Conservation (phyloP, 352 stramenopile genomes). For the Pythium monospermum region DNA sequence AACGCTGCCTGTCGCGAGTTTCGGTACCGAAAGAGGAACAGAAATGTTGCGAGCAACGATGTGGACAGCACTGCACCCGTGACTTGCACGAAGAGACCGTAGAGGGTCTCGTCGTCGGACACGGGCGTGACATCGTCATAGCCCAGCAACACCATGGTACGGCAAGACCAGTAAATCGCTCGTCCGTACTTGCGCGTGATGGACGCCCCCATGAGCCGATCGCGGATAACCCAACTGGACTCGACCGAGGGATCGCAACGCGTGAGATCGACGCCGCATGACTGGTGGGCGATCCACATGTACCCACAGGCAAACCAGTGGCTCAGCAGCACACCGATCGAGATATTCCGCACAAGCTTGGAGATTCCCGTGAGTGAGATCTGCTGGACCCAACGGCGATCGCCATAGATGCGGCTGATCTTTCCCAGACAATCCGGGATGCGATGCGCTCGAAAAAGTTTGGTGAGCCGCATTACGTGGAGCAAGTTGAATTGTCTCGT, state of each 20-base stretch:
- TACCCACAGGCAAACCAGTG: slow-evolving; percentile 68
- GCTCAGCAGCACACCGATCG: slow-evolving; percentile 24
- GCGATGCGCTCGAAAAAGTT: slow-evolving; percentile 54
- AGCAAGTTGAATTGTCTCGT: slow-evolving; percentile 40
- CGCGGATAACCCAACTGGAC: slow-evolving; percentile 56
- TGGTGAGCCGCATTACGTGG: slow-evolving; percentile 53
- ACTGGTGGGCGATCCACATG: slow-evolving; percentile 54
- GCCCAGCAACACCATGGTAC: slow-evolving; percentile 52
- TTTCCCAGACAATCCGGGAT: slow-evolving; percentile 31
- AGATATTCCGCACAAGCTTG: slow-evolving; percentile 38
- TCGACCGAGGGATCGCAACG: slow-evolving; percentile 35
- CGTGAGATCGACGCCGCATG: slow-evolving; percentile 51
- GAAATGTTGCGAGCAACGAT: slow-evolving; percentile 53
- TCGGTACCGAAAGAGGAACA: slow-evolving; percentile 71
- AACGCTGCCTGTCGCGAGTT: slow-evolving; percentile 47
- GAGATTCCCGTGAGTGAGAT: slow-evolving; percentile 59
- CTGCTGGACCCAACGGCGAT: slow-evolving; percentile 35
- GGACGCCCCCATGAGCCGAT: slow-evolving; percentile 39
- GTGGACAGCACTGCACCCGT: slow-evolving; percentile 48
- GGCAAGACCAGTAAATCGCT: slow-evolving; percentile 52
- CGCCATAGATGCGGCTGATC: slow-evolving; percentile 47
- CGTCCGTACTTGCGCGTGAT: slow-evolving; percentile 45
- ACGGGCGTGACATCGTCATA: slow-evolving; percentile 66
- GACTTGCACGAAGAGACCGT: slow-evolving; percentile 40
- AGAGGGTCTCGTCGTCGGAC: slow-evolving; percentile 48